These are phyloP conservation scores for Plantago elongata DNA, from an alignment of 257 asterid genomes.

Conservation along the genomic window DNA sequence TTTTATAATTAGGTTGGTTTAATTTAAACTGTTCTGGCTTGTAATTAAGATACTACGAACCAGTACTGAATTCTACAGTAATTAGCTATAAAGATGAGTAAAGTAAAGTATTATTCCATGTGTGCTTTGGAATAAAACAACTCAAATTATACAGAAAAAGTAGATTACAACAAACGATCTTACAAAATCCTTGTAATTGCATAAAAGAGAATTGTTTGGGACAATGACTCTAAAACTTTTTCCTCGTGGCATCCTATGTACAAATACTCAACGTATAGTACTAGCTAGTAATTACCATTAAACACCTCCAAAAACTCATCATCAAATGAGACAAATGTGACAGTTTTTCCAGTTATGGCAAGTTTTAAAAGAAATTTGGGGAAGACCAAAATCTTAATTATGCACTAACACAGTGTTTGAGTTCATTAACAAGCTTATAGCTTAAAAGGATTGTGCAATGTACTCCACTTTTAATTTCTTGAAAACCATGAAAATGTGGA, in stretches of 20 bases:
- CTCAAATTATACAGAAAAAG: not conserved
- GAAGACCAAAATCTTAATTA: not conserved
- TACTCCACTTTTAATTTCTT: too few relatives aligned
- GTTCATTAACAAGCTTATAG: too few relatives aligned
- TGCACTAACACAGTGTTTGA: too few relatives aligned
- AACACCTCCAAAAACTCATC: not conserved
- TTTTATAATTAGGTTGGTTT: slow-evolving; percentile 28
- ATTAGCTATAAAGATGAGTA: slow-evolving; percentile 32
- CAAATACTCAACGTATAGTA: too few relatives aligned
- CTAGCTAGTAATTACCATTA: not conserved
- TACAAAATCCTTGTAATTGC: not conserved
- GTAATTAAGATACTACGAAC: slow-evolving; percentile 9
- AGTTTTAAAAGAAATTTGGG: not conserved
- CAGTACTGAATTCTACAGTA: slow-evolving; percentile 20
- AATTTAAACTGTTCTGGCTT: slow-evolving; percentile 17
- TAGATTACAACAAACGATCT: not conserved
- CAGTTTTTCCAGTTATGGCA: slow-evolving; percentile 30
- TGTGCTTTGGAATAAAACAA: slow-evolving; percentile 31
- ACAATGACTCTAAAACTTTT: slow-evolving; percentile 23
- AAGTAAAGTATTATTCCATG: slow-evolving; percentile 23
- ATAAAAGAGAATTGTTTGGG: slow-evolving; percentile 16
- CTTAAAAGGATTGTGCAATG: too few relatives aligned
- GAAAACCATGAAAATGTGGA: too few relatives aligned
- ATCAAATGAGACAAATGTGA: slow-evolving; percentile 4
- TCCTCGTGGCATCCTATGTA: slow-evolving; percentile 44